Evolutionary conservation across 148 eudicot species (phyloP).

Genomic region (Vaccinium vitisidaea): DNA sequence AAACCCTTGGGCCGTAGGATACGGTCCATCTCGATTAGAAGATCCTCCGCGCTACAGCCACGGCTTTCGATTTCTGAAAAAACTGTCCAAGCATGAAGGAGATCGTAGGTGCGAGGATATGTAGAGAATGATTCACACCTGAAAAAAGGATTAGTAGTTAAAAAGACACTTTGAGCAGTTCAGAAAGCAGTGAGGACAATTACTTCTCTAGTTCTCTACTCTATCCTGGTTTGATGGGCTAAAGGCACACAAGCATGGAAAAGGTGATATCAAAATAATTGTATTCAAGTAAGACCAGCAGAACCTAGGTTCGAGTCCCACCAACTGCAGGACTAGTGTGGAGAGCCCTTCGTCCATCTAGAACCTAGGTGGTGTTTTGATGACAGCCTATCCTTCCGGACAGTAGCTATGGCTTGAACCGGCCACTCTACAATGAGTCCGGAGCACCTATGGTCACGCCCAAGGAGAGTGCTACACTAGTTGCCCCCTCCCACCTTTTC

Average conservation of each 20-base stretch:
- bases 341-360: too few species aligned
- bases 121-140: slow-evolving; percentile 87
- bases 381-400: too few species aligned
- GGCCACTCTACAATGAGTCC: too few species aligned
- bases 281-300: not conserved
- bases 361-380: too few species aligned
- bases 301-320: too few species aligned
- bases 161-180: not conserved
- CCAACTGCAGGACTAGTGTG: too few species aligned
- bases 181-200: not conserved
- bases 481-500: too few species aligned
- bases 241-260: not conserved
- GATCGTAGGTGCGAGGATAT: slow-evolving; percentile 77
- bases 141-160: slow-evolving; percentile 1
- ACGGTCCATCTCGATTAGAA: slow-evolving; percentile 75
- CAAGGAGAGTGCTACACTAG: too few species aligned
- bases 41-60: slow-evolving; percentile 67
- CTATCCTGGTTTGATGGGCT: not conserved
- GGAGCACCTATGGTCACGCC: too few species aligned
- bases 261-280: not conserved
- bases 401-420: too few species aligned
- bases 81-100: slow-evolving; percentile 72
- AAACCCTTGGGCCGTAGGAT: slow-evolving; percentile 65
- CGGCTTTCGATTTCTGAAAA: slow-evolving; percentile 51
- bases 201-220: not conserved